phyloP scores from a whole-genome alignment of 2,329 filamentous ascomycete genomes.

The Apiospora hydei region DNA sequence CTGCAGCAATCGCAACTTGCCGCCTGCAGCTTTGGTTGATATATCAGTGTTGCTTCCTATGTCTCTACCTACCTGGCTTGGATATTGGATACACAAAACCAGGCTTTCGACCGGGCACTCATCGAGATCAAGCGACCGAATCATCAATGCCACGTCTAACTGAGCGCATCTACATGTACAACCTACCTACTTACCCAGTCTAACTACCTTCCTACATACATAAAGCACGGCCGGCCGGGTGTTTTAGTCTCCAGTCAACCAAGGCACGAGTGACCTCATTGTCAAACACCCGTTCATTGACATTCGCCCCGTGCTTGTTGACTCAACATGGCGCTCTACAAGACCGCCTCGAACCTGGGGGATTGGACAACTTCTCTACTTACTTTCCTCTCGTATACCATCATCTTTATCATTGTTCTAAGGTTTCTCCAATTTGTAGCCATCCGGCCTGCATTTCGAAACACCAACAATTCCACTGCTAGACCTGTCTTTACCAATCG shows the following conservation, averaged over 20 bases:
- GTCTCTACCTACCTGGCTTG: not conserved
- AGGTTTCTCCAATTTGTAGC: not conserved
- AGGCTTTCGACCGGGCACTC: too few species aligned
- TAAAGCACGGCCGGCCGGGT: not conserved
- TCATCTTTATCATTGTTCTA: not conserved
- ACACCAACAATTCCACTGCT: not conserved
- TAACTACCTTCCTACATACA: not conserved
- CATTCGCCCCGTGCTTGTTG: not conserved
- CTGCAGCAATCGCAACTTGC: too few species aligned
- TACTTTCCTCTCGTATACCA: not conserved
- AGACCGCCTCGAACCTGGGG: not conserved
- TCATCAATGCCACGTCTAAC: not conserved
- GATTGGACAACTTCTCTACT: not conserved
- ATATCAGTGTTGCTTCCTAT: not conserved
- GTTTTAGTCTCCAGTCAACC: not conserved
- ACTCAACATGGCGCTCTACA: slow-evolving; percentile 4
- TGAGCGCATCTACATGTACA: not conserved
- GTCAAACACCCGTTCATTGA: not conserved
- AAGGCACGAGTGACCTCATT: slow-evolving; percentile 12
- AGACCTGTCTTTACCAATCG: slow-evolving; percentile 34
- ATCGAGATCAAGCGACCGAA: not conserved
- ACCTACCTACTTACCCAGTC: not conserved
- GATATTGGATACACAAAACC: not conserved
- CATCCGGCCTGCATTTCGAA: not conserved
- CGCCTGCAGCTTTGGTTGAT: not conserved